These are phyloP conservation scores for Lepidium didymum DNA, from an alignment of 345 rosid species.

Conservation along the genomic window DNA sequence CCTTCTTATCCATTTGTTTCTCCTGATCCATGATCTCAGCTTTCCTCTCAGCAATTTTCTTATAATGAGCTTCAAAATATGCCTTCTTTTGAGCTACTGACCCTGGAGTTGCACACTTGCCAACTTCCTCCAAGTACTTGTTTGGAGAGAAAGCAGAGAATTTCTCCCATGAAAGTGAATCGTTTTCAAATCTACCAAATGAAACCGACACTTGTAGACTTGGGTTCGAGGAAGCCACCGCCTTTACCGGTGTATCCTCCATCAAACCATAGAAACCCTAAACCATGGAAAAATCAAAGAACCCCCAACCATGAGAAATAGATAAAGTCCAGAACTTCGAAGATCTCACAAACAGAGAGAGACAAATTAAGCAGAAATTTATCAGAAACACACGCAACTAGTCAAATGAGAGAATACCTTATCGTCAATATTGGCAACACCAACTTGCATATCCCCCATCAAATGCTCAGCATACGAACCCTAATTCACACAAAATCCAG, in stretches of 20 bases:
- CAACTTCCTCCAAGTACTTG: conserved; percentile 95
- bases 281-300: conserved; percentile 14
- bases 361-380: conserved; percentile 20
- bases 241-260: conserved; percentile 38
- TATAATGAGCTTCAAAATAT: conserved; percentile 95
- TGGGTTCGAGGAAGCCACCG: conserved; percentile 44
- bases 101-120: conserved; percentile 93
- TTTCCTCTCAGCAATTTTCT: conserved; percentile 78
- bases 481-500: conserved; percentile 19
- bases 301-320: background rate
- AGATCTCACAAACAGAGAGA: conserved; percentile 9
- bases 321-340: conserved; percentile 21
- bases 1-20: conserved; percentile 39
- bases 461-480: conserved; percentile 17
- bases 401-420: conserved; percentile 41
- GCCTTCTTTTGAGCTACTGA: conserved; percentile 94
- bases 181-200: conserved; percentile 83
- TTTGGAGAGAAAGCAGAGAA: conserved; percentile 88
- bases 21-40: conserved; percentile 66
- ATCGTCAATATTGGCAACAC: conserved; percentile 37
- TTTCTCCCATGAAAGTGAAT: conserved; percentile 92
- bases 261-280: conserved; percentile 17
- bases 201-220: conserved; percentile 73
- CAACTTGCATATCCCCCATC: conserved; percentile 56
- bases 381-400: background rate